Evolutionary conservation across 163 green algal genomes (phyloP).

Genomic region (Scenedesmus sp.): DNA sequence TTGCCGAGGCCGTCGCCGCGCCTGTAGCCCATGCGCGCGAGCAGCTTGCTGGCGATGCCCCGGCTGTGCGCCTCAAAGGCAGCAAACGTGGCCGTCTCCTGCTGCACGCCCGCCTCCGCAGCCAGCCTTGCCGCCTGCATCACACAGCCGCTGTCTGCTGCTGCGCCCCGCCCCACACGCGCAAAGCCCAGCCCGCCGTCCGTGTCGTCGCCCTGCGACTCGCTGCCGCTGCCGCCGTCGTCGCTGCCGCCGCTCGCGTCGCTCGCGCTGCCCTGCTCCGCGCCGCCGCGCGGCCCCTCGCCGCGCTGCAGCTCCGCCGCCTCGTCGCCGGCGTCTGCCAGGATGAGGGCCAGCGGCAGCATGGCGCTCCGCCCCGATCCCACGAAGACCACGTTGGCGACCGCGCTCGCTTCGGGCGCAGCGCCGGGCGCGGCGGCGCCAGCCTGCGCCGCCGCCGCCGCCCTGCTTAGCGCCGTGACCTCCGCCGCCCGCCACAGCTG

Average conservation of each 20-base stretch:
- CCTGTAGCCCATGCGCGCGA: slow-evolving; percentile 62
- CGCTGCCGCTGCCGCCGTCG: background rate
- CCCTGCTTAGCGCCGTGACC: too few species aligned
- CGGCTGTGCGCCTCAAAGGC: slow-evolving; percentile 60
- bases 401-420: too few species aligned
- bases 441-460: too few species aligned
- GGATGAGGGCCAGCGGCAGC: too few species aligned
- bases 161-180: too few species aligned
- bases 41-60: slow-evolving; percentile 64
- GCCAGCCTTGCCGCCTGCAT: slow-evolving; percentile 33
- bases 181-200: background rate
- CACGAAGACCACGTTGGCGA: too few species aligned
- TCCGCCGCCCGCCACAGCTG: too few species aligned
- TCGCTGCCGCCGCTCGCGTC: background rate
- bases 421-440: too few species aligned
- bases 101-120: slow-evolving; percentile 57
- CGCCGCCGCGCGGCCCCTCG: too few species aligned
- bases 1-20: slow-evolving; percentile 13
- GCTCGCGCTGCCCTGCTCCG: background rate
- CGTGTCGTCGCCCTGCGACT: background rate
- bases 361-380: too few species aligned
- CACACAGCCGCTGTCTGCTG: background rate
- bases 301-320: too few species aligned
- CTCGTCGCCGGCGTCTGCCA: too few species aligned
- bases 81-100: slow-evolving; percentile 59